Evolutionary conservation across 305 asterid species (phyloP).

Genomic region (Andrographis paniculata): DNA sequence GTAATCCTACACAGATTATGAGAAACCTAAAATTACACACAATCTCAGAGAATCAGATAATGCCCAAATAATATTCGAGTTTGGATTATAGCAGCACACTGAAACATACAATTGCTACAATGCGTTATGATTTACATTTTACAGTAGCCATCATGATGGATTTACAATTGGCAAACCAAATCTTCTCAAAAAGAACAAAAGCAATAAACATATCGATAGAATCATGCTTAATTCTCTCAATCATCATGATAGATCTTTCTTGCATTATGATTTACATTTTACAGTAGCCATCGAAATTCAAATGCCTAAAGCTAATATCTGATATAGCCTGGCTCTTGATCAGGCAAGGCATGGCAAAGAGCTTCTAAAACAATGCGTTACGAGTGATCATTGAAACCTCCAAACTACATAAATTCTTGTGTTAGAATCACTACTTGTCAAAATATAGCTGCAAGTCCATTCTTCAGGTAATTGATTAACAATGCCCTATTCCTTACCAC

Average conservation of each 20-base stretch:
- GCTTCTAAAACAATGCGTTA: not conserved
- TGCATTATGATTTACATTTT: not conserved
- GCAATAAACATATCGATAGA: not conserved
- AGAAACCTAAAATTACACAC: not conserved
- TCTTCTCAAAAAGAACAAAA: not conserved
- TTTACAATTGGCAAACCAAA: not conserved
- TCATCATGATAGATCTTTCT: not conserved
- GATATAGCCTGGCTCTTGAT: too few species aligned
- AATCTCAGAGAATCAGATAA: not conserved
- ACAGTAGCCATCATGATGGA: not conserved
- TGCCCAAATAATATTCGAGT: not conserved
- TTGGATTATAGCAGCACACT: not conserved
- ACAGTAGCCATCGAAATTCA: too few species aligned
- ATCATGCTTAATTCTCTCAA: not conserved
- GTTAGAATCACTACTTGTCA: too few species aligned
- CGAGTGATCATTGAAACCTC: not conserved
- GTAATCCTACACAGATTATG: slow-evolving; percentile 31
- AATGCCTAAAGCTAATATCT: too few species aligned
- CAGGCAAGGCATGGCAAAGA: too few species aligned
- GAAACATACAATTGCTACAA: not conserved
- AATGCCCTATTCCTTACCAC: not conserved
- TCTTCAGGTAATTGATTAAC: not conserved
- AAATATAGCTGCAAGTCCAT: not conserved
- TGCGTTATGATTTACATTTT: too few species aligned
- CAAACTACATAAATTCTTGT: too few species aligned